Evolutionary conservation across 2,329 filamentous ascomycete species (phyloP).

Genomic region (Sporothrix globosa): DNA sequence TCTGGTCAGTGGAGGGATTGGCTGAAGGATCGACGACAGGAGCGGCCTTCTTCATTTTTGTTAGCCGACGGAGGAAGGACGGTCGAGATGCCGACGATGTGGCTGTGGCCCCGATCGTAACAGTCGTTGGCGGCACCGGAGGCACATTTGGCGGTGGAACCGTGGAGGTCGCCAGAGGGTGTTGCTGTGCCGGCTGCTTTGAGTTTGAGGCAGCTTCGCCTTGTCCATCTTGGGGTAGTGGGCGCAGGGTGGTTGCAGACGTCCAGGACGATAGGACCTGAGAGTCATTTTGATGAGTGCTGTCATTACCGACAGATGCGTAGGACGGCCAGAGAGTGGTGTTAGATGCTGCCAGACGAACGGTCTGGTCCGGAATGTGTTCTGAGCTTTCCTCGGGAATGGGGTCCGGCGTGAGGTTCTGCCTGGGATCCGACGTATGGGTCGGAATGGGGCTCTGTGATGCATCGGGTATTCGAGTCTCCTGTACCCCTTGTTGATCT

Average conservation of each 20-base stretch:
- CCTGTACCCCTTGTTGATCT: not conserved
- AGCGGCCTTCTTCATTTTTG: not conserved
- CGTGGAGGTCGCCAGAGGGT: not conserved
- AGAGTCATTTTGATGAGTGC: conserved; percentile 19
- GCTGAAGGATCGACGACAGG: not conserved
- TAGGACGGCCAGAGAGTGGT: conserved; percentile 26
- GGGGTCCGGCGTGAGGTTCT: not conserved
- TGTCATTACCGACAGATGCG: not conserved
- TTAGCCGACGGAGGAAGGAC: not conserved
- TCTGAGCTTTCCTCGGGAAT: not conserved
- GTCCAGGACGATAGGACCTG: conserved; percentile 19
- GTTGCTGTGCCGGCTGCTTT: not conserved
- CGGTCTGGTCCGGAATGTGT: not conserved
- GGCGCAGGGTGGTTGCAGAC: conserved; percentile 2
- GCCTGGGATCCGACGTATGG: not conserved
- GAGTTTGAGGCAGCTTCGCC: not conserved
- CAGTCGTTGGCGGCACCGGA: not conserved
- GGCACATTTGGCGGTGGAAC: not conserved
- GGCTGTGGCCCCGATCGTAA: not conserved
- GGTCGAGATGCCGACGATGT: not conserved
- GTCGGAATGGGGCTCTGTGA: not conserved
- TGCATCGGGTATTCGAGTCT: not conserved
- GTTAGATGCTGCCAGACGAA: conserved; percentile 17
- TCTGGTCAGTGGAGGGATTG: not conserved
- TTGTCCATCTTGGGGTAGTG: not conserved